Evolutionary conservation across 2,329 filamentous ascomycete species (phyloP), one percentile per base, ranked within the genome.

Genomic region (Cryphonectria carpinicola): DNA sequence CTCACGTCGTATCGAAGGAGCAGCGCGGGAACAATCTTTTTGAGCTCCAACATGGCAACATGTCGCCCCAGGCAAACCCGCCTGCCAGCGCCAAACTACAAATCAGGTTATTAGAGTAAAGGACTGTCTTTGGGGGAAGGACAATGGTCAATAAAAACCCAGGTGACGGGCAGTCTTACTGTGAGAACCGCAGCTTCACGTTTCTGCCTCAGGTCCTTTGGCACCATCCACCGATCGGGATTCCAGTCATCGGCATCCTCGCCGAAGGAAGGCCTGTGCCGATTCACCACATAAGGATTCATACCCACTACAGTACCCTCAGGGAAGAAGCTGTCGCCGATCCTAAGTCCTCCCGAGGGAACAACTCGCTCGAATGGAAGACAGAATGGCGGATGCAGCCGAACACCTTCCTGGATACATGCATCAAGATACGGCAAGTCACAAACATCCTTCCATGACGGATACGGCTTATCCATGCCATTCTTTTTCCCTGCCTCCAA

Each of bases 391-490:
- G 78, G 78, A 61, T 78, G 75, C 54, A 78, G 64, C 5, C 78
- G 76, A 2, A 75, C 52, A 4, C 70, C 76, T 62, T 80, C 78
- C 25, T 77, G 75, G 75, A 72, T 52, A 35, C 43, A 56, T 5
- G 77, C 77, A 68, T 79, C 75, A 1, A 79, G 71, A 41, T 78
- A 79, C 4, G 76, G 77, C n/a, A 79, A 69, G 14, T 73, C 71
- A 32, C 74, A 66, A 2, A 79, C 73, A 49, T 79, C 78, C 35
- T 56, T 67, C 74, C 74, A 79, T 35, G 73, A 75, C 19, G 78
- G 76, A 64, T 71, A 77, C 1, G 79, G 77, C 19, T 56, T 60
- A 7, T 77, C 74, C 3, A 79, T 67, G 25, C 56, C 56, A 7
- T 17, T 17, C 14, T 8, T 25, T 11, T n/a, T n/a, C n/a, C 75